Evolutionary conservation across 2,329 filamentous ascomycete genomes (phyloP).

Genomic region (Cyclaneusma minus): DNA sequence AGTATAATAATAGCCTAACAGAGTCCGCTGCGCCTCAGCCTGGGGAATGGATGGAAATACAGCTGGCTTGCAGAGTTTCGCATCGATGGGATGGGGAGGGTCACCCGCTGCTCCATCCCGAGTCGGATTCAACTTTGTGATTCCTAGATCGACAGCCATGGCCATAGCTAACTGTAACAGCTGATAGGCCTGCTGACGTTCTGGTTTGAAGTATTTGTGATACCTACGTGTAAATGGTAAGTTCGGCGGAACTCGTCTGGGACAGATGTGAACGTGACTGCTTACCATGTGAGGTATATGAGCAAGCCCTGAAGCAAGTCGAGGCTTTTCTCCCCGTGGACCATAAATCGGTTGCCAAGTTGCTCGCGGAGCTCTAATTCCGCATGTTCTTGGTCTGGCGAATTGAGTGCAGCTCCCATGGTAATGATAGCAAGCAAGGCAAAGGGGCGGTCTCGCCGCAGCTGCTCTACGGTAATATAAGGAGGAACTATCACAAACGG

Average conservation of each 20-base stretch:
- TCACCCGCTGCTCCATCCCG: conserved; percentile 2
- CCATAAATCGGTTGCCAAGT: conserved; percentile 38
- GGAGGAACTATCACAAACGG: conserved; percentile 14
- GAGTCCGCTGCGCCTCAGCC: conserved; percentile 12
- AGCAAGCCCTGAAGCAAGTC: conserved; percentile 41
- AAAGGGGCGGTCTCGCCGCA: conserved; percentile 31
- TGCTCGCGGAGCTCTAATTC: conserved; percentile 42
- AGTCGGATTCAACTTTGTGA: conserved; percentile 7
- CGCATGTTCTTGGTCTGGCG: too few species aligned
- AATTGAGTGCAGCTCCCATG: conserved; percentile 31
- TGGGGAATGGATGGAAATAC: conserved; percentile 6
- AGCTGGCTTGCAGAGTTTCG: conserved; percentile 2
- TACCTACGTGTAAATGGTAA: too few species aligned
- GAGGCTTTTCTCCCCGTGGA: conserved; percentile 38
- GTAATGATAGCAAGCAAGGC: conserved; percentile 37
- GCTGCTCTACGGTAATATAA: conserved; percentile 28
- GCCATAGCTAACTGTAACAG: conserved; percentile 16
- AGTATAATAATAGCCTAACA: conserved; percentile 15
- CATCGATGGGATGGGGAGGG: neutral
- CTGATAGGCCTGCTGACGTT: conserved; percentile 18
- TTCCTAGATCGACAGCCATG: conserved; percentile 16
- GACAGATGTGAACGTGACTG: conserved; percentile 1
- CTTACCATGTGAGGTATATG: conserved; percentile 41
- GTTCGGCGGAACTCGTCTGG: too few species aligned
- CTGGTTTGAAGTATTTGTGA: conserved; percentile 16